These are phyloP conservation scores for Meira nashicola DNA, from an alignment of 1,284 basidiomycete genomes.

Conservation along the genomic window DNA sequence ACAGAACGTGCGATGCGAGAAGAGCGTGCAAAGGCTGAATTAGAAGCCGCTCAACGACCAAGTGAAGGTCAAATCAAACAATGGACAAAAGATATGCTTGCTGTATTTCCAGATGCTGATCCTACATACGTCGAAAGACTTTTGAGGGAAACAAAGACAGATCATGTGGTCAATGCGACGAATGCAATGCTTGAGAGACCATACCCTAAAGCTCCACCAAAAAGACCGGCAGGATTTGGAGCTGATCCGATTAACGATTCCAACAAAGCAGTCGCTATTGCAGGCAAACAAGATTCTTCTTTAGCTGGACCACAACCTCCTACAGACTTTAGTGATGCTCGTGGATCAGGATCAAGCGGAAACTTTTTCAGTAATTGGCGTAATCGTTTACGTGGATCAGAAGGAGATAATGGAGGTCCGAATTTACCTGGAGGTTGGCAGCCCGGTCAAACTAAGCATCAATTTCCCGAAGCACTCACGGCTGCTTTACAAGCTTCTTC, in stretches of 20 bases:
- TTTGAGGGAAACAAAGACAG: conserved; percentile 31
- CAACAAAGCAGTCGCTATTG: background rate
- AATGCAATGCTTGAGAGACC: conserved; percentile 40
- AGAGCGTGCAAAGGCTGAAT: conserved; percentile 36
- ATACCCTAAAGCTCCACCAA: conserved; percentile 24
- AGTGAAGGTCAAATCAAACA: conserved; percentile 16
- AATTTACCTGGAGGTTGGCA: conserved; percentile 8
- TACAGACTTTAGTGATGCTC: background rate
- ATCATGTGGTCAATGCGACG: conserved; percentile 46
- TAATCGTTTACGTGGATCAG: conserved; percentile 13
- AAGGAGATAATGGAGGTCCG: background rate
- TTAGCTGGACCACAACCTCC: background rate
- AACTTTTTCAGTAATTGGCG: conserved; percentile 23
- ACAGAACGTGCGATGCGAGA: conserved; percentile 54
- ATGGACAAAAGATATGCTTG: conserved; percentile 33
- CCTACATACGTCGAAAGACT: conserved; percentile 38
- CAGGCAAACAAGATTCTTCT: background rate
- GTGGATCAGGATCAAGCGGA: background rate
- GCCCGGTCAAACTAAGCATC: background rate
- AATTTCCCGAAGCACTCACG: background rate
- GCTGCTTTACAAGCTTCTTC: background rate
- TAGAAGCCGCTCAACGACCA: conserved; percentile 33
- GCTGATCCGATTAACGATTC: conserved; percentile 2
- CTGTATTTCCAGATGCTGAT: conserved; percentile 52
- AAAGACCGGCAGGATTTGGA: background rate